Conservation (phyloP, 2,329 filamentous ascomycete species). For the Bretziella fagacearum region DNA sequence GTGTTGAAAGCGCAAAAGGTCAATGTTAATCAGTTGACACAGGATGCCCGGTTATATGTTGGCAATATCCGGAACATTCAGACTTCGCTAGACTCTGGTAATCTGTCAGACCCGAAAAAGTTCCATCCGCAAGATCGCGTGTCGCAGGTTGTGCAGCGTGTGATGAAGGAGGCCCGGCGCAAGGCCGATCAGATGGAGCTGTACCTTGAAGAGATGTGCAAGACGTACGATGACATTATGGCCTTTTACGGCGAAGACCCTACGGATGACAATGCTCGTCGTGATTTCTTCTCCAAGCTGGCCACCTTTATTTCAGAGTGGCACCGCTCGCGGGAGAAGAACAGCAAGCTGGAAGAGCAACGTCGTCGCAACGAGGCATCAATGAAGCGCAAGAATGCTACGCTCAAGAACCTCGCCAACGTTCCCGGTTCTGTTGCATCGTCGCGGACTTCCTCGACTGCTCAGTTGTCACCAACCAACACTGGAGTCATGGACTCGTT, state of each 20-base stretch:
- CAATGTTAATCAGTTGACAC: conserved; percentile 80
- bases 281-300: conserved; percentile 91
- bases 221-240: conserved; percentile 32
- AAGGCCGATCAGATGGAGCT: conserved; percentile 94
- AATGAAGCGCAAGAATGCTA: conserved; percentile 77
- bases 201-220: conserved; percentile 79
- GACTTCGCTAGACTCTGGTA: conserved; percentile 77
- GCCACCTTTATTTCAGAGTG: conserved; percentile 81
- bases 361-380: conserved; percentile 74
- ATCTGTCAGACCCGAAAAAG: conserved; percentile 87
- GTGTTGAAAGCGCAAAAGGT: conserved; percentile 72
- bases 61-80: conserved; percentile 91
- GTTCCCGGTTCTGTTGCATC: conserved; percentile 18
- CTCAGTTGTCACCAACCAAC: conserved; percentile 47
- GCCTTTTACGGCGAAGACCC: conserved; percentile 75
- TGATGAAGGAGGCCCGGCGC: conserved; percentile 89
- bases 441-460: conserved; percentile 24
- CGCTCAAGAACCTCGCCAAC: conserved; percentile 38
- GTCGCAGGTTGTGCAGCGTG: conserved; percentile 73
- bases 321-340: conserved; percentile 94
- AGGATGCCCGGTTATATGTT: conserved; percentile 82
- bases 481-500: conserved; percentile 93
- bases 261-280: conserved; percentile 73
- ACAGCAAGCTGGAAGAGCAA: conserved; percentile 63
- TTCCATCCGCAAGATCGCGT: conserved; percentile 97